These are phyloP conservation scores for Podospora tetraspora DNA, from an alignment of 495 filamentous ascomycete species.

Conservation along the genomic window DNA sequence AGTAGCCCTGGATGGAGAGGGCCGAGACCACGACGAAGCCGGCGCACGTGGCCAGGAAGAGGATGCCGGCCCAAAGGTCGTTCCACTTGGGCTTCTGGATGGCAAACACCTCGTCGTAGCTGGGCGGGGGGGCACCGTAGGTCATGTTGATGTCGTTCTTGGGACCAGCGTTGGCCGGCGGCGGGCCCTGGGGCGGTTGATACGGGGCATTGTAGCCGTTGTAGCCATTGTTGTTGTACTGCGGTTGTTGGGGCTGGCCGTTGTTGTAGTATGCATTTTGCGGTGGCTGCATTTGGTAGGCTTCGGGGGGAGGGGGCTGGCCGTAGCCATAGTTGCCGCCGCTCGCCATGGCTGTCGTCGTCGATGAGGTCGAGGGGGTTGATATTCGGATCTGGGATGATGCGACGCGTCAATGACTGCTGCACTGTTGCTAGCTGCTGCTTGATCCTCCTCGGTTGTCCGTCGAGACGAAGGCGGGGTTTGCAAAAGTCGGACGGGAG, in stretches of 20 bases:
- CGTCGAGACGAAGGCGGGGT: background rate
- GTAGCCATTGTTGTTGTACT: conserved; percentile 9
- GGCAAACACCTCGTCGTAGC: conserved; percentile 68
- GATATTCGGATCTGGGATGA: background rate
- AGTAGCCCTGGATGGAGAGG: conserved; percentile 71
- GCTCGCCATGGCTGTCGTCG: conserved; percentile 16
- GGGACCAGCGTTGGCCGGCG: conserved; percentile 2
- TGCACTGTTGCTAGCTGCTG: background rate
- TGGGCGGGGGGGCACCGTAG: conserved; percentile 33
- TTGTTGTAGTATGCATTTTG: conserved; percentile 23
- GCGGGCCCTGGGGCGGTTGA: conserved; percentile 16
- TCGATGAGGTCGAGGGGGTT: background rate
- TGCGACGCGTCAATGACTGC: background rate
- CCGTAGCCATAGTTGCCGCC: conserved; percentile 23
- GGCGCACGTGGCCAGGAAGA: conserved; percentile 69
- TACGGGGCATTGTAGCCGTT: conserved; percentile 1
- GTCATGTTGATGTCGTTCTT: conserved; percentile 9
- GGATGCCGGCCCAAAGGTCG: conserved; percentile 78
- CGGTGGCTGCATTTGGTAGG: conserved; percentile 26
- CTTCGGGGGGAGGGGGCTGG: conserved; percentile 21
- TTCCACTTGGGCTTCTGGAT: conserved; percentile 80
- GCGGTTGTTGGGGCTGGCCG: conserved; percentile 2
- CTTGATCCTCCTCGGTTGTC: background rate
- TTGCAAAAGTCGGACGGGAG: background rate
- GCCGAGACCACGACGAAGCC: conserved; percentile 77